A percentile compares a stretch with the other conserved stretches of the same genome.
These are phyloP conservation scores for Blastobotrys serpentis DNA, from an alignment of 1,139 yeast genomes.

Conservation along the genomic window DNA sequence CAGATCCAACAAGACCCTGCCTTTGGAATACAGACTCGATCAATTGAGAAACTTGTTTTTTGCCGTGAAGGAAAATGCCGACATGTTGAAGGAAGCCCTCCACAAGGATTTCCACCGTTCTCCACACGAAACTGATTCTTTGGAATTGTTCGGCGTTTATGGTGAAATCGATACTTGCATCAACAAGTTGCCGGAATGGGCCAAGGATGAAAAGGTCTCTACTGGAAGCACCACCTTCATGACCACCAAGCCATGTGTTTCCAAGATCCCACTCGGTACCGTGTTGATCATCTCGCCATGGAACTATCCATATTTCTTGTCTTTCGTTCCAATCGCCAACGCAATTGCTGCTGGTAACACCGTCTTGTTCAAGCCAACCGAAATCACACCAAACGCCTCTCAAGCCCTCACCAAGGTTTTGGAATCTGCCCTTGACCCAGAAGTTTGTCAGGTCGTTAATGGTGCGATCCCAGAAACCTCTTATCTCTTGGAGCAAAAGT, in stretches of 20 bases:
- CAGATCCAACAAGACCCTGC: slow-evolving; percentile 50
- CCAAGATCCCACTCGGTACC: slow-evolving; percentile 71
- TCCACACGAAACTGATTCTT: slow-evolving; percentile 55
- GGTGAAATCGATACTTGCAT: slow-evolving; percentile 63
- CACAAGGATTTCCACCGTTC: slow-evolving; percentile 65
- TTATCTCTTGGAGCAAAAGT: slow-evolving; percentile 60
- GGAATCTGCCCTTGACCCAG: slow-evolving; percentile 52
- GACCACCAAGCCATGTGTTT: slow-evolving; percentile 52
- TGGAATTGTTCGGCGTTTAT: slow-evolving; percentile 55
- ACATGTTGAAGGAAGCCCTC: slow-evolving; percentile 59
- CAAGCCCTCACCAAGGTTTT: slow-evolving; percentile 55
- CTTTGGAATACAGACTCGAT: slow-evolving; percentile 57
- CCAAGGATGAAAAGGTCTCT: slow-evolving; percentile 50
- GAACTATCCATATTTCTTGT: slow-evolving; percentile 75
- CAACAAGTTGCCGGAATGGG: slow-evolving; percentile 60
- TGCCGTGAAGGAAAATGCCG: slow-evolving; percentile 60
- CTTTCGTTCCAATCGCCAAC: slow-evolving; percentile 68
- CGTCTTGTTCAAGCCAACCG: slow-evolving; percentile 79
- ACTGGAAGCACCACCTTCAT: slow-evolving; percentile 49
- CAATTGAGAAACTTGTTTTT: slow-evolving; percentile 69
- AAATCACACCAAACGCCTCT: slow-evolving; percentile 65
- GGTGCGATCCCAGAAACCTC: slow-evolving; percentile 77
- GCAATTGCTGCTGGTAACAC: slow-evolving; percentile 89
- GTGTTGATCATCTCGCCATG: slow-evolving; percentile 79
- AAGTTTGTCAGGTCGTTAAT: slow-evolving; percentile 59